Conservation (phyloP, 257 asterid genomes). For the Solanum neorickii region DNA sequence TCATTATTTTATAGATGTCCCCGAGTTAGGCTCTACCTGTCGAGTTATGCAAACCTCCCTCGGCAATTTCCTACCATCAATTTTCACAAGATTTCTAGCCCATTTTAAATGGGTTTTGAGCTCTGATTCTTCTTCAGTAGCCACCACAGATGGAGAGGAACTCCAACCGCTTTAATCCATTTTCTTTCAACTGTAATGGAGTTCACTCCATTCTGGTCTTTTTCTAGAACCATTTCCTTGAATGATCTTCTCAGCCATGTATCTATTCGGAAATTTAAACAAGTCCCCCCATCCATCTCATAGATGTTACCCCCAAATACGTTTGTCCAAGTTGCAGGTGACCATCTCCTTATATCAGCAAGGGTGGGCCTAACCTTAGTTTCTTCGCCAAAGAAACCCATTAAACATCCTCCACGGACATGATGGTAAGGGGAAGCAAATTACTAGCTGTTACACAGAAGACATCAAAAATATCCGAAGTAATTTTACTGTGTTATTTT, state of each 20-base stretch:
- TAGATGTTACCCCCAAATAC: not conserved
- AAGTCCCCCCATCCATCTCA: not conserved
- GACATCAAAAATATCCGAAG: not conserved
- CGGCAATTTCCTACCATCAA: not conserved
- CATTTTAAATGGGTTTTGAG: not conserved
- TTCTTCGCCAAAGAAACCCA: not conserved
- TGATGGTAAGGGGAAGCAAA: not conserved
- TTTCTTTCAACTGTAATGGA: not conserved
- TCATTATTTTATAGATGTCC: not conserved
- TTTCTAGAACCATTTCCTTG: not conserved
- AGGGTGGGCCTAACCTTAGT: not conserved
- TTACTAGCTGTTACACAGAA: not conserved
- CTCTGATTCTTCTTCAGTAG: not conserved
- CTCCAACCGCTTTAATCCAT: not conserved
- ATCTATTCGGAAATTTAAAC: not conserved
- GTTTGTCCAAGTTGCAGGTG: not conserved
- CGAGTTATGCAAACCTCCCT: not conserved
- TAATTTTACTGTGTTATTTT: not conserved
- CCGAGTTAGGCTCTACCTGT: not conserved
- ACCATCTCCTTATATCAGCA: not conserved
- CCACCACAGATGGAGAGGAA: not conserved
- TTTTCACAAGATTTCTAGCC: not conserved
- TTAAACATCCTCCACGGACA: not conserved
- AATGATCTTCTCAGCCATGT: not conserved
- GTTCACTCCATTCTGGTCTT: not conserved